Evolutionary conservation across 1,139 yeast genomes (phyloP), one percentile per base, ranked within the genome.

Genomic region (Sugiyamaella japonica): DNA sequence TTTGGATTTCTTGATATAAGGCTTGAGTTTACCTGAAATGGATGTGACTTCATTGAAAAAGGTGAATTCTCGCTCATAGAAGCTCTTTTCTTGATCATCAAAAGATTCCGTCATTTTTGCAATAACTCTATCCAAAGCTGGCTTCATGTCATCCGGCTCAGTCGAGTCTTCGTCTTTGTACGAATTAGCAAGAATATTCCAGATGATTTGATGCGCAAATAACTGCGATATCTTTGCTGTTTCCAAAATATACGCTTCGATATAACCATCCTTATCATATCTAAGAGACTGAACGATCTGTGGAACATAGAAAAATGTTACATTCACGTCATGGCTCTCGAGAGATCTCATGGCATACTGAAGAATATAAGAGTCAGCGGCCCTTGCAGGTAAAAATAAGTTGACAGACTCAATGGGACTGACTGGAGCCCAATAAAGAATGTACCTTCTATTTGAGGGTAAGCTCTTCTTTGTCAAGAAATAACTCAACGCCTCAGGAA

Each of bases 181-280:
- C 60, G 93, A 82, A 69, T 95, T 95, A 1, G 99, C 99, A 65
- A 87, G 74, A 86, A 95, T 89, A 66, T 95, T 95, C 99, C 99
- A 95, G 59, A 95, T 89, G 61, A 95, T 91, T 72, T 95, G 99
- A 71, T 95, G 99, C 0, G 98, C 91, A 76, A 95, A 95, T 59
- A 91, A 76, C 64, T 88, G 95, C 37, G 95, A 86, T 20, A 90
- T 88, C 66, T 86, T 85, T 2, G 96, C 98, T 0, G 98, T 89
- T 68, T 93, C 98, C 56, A 93, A 73, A 61, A 95, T 91, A 68
- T 88, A 89, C 61, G 90, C 80, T 63, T 88, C 91, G 50, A 91
- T 95, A 63, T 90, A 91, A 1, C 97, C 98, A 54, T 81, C 76
- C 6, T 73, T 74, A 69, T 93, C 99, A 69, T 85, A 85, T 62